Evolutionary conservation across 2,329 filamentous ascomycete species (phyloP), one percentile per base, ranked within the genome.

Genomic region (Pestalotiopsis sp.): DNA sequence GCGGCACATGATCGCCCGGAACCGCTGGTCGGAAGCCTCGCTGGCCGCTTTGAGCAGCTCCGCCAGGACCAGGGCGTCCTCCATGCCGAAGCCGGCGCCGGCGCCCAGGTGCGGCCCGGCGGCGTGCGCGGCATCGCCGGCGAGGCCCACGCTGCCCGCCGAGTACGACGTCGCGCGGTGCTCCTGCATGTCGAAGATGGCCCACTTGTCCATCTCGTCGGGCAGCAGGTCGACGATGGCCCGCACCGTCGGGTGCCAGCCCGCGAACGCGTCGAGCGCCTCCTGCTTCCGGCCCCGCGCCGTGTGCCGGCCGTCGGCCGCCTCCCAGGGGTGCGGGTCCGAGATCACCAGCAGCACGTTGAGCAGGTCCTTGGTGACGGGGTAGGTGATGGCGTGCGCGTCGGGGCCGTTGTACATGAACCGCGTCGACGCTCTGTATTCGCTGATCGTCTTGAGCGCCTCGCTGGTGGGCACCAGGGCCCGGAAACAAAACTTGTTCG

Each of bases 321-420:
- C 71, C 36, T 25, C 56, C 84, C 84, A 87, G 4, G 78, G 72
- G 0, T 74, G 67, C 0, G 79, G 72, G 41, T 84, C 79, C 0
- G 81, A 78, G 49, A 82, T 77, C 14, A 83, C 81, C 62, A 87
- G 85, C 1, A 88, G 82, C 1, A 87, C 82, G 74, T 92, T 92
- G 78, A 91, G 84, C 3, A 85, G 82, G 9, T 82, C 85, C n/a
- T 83, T 80, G 5, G 86, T 85, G 11, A 92, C 88, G 0, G 90
- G 87, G 74, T 91, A 92, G 0, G 86, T 89, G 27, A 92, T 81
- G 6, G 87, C 73, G 75, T 92, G 90, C 0, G 85, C 87, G 65
- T 82, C 78, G 0, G 84, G 85, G 0, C 89, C 90, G 67, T 87
- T 83, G 75, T 87, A 87, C 82, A 90, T 87, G 75, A 86, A 84